phyloP scores from a whole-genome alignment of 1,284 basidiomycete species.

The Ceratobasidium papillatum region DNA sequence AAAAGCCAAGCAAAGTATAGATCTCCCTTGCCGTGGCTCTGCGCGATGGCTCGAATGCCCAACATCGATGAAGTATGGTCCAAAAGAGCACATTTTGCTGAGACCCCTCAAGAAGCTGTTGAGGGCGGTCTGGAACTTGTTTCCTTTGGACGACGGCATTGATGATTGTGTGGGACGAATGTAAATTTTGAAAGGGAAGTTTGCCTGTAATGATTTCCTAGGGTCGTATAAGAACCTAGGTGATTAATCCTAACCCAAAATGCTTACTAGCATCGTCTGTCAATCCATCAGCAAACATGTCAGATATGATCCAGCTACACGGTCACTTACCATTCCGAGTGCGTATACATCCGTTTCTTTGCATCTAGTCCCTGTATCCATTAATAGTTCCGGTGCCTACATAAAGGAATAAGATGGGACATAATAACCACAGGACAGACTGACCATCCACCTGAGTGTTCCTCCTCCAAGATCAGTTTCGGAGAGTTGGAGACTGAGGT shows the following conservation, averaged over 20 bases:
- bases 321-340: conserved; percentile 17
- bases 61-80: neutral
- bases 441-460: conserved; percentile 27
- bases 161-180: conserved; percentile 1
- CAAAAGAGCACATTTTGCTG: neutral
- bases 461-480: conserved; percentile 15
- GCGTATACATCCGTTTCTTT: conserved; percentile 22
- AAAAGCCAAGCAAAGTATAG: neutral
- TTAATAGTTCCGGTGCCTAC: conserved; percentile 22
- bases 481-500: neutral
- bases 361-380: neutral
- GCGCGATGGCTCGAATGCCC: neutral
- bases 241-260: no score
- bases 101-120: neutral
- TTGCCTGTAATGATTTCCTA: conserved; percentile 3
- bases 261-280: neutral
- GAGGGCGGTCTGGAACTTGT: neutral
- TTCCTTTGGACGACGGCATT: neutral
- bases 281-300: neutral
- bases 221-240: neutral
- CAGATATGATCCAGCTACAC: neutral
- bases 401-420: no score
- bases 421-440: no score
- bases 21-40: neutral
- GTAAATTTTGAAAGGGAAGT: neutral